Evolutionary conservation across 129 eudicot species (phyloP).

Genomic region (Tanacetum coccineum): DNA sequence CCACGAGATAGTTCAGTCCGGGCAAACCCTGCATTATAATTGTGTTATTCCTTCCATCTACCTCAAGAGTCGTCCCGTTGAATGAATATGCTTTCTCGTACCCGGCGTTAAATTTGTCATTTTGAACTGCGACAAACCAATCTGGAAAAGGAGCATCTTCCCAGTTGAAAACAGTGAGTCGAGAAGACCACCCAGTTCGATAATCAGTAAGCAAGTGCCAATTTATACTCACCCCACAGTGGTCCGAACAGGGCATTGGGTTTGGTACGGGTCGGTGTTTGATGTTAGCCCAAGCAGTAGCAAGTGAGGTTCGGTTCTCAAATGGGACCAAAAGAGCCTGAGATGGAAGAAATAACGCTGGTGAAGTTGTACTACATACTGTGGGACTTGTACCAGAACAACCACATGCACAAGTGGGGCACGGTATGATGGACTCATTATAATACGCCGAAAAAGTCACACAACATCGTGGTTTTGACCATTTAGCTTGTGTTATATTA

Average conservation of each 20-base stretch:
- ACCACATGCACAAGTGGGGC: slow-evolving; percentile 80
- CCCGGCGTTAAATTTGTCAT: slow-evolving; percentile 48
- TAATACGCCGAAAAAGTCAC: slow-evolving; percentile 78
- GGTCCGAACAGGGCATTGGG: slow-evolving; percentile 66
- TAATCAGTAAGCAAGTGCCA: slow-evolving; percentile 73
- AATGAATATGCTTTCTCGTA: slow-evolving; percentile 64
- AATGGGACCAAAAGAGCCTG: slow-evolving; percentile 75
- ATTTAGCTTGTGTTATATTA: slow-evolving; percentile 62
- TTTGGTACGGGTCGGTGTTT: slow-evolving; percentile 53
- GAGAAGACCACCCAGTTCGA: slow-evolving; percentile 72
- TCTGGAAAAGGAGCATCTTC: slow-evolving; percentile 56
- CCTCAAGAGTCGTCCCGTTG: slow-evolving; percentile 45
- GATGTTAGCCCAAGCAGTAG: slow-evolving; percentile 66
- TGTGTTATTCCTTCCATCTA: slow-evolving; percentile 39
- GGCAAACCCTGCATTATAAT: slow-evolving; percentile 69
- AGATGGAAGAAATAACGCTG: slow-evolving; percentile 72
- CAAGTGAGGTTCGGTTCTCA: slow-evolving; percentile 53
- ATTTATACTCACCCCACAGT: slow-evolving; percentile 78
- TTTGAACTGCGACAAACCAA: slow-evolving; percentile 74
- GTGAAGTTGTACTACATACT: slow-evolving; percentile 50
- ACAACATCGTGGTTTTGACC: slow-evolving; percentile 57
- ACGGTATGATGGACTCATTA: slow-evolving; percentile 76
- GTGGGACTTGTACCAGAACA: slow-evolving; percentile 38
- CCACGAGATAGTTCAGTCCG: slow-evolving; percentile 70
- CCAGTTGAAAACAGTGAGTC: slow-evolving; percentile 80